phyloP scores from a whole-genome alignment of 306 rosid species.

The Rosa lucieae region DNA sequence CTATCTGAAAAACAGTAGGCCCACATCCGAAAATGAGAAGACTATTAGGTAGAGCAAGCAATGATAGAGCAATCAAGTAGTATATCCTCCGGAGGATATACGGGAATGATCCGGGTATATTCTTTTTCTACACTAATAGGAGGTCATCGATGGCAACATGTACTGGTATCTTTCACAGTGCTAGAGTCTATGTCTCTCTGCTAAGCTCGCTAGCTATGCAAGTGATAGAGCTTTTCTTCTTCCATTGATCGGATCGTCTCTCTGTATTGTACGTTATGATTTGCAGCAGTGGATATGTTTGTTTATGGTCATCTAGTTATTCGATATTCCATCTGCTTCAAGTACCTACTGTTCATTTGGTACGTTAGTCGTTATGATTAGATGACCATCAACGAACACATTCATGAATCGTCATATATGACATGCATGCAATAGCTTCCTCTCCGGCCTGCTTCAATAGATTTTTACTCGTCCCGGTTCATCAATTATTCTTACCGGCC shows the following conservation, averaged over 20 bases:
- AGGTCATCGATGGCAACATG: neutral
- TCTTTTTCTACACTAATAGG: neutral
- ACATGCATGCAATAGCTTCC: neutral
- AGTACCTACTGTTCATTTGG: neutral
- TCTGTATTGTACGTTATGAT: neutral
- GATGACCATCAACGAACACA: constrained; percentile 54
- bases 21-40: neutral
- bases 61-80: neutral
- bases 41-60: neutral
- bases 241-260: neutral
- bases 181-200: neutral
- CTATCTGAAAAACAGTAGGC: neutral
- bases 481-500: no score
- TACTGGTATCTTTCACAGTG: neutral
- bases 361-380: constrained; percentile 8
- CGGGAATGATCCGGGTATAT: constrained; percentile 19
- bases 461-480: neutral
- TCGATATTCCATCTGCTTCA: neutral
- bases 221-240: neutral
- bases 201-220: neutral
- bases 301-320: constrained; percentile 42
- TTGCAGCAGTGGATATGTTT: constrained; percentile 33
- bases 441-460: neutral
- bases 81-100: constrained; percentile 16
- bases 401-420: constrained; percentile 21